Evolutionary conservation across 257 asterid species (phyloP), one percentile per base, ranked within the genome.

Genomic region (Capsicum chinense): DNA sequence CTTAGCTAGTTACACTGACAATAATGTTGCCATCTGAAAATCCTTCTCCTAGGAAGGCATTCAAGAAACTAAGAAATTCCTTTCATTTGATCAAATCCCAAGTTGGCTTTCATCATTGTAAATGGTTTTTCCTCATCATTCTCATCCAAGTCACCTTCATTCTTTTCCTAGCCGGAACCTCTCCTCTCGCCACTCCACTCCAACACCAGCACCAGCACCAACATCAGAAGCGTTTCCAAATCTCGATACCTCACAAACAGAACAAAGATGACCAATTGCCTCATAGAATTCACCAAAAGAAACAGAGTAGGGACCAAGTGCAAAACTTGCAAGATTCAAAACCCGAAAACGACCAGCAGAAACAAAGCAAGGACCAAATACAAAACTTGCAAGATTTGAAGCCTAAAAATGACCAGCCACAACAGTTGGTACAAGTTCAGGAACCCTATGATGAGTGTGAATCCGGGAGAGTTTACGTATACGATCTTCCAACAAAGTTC

Each of bases 401-500:
- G 9, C 79, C 79, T 14, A 15, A 69, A 39, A 42, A 0, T 9
- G 26, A 16, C 0, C 79, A 71, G 57, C 70, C 26, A 5, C 10
- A 48, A 71, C 58, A 71, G 80, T 71, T 48, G 21, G 60, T 19
- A 21, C 42, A 71, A 71, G 79, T 10, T 71, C 44, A 71, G 15
- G 68, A 15, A 21, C 79, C 60, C 2, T 68, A 48, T 16, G 17
- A 47, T 19, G 81, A 87, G 35, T 92, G 95, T 86, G 84, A 88
- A 57, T 86, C 54, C 16, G 95, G 95, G 5, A 88, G 84, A 42
- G 92, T 92, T 7, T 92, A 90, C 84, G 91, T 81, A 9, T 92
- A 92, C 83, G 89, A 92, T 56, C 90, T 90, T 15, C 94, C 95
- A 9, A 56, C 90, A 15, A 42, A 50, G 44, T 87, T 91, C 89